Evolutionary conservation across 371 early-diverging fungal genomes (phyloP), one percentile per base, ranked within the genome.

Genomic region (Syncephalastrum racemosum): DNA sequence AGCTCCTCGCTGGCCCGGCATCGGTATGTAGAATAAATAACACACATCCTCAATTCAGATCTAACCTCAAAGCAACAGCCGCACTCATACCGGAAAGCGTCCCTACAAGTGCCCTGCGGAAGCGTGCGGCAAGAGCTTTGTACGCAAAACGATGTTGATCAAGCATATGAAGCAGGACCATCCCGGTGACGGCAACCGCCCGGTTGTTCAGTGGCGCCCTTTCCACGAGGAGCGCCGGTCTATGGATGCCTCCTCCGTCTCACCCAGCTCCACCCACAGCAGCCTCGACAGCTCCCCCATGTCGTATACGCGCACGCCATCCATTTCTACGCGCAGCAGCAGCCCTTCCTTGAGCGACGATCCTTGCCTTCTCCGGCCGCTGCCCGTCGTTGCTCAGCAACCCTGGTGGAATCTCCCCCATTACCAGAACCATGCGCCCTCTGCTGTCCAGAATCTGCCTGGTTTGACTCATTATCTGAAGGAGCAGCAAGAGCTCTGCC

Each of bases 81-180:
- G 87, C 46, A 86, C 85, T 14, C 90, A 90, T 56, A 84, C 88
- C 4, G 88, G 89, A 16, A 84, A 84, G 74, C 71, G 85, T 45
- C 86, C 90, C 10, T 89, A 87, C 65, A 72, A 76, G 54, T 86
- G 86, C 58, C 65, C 73, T 20, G 68, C 74, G 40, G 80, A 77
- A 22, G 79, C 68, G 24, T 86, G 86, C 46, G 78, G 78, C 40
- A 86, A 84, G 56, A 83, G 83, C 40, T 86, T 84, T 70, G 81
- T 83, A 46, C 78, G 85, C 50, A 87, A 87, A 72, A 86, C 87
- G 5, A 84, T 82, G 18, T 64, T 89, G 39, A 86, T 85, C 18
- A 85, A 84, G 57, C 89, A 89, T 56, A 81, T 77, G 72, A 73
- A 74, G 50, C 51, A 50, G 3, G 74, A 72, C 41, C 78, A 77